Evolutionary conservation across 768 basidiomycete species (phyloP).

Genomic region (Lactifluus rugatus): DNA sequence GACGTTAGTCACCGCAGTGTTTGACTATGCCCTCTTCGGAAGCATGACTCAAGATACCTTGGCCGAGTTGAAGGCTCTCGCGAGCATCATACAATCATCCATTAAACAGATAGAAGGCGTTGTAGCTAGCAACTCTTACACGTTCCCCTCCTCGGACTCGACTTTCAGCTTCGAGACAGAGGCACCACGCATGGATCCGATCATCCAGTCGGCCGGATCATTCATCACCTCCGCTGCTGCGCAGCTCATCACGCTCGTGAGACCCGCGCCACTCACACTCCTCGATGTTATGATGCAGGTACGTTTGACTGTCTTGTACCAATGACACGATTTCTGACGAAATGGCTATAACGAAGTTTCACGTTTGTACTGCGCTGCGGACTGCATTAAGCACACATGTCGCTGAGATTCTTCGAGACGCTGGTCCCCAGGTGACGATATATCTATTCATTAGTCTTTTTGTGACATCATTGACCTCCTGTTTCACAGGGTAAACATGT

Average conservation of each 20-base stretch:
- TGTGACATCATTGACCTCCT: not conserved
- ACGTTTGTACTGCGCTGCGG: not conserved
- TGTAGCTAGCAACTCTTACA: not conserved
- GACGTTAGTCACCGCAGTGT: too few relatives aligned
- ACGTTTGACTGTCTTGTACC: not conserved
- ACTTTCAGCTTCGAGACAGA: not conserved
- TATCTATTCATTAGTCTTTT: not conserved
- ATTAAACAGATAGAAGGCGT: not conserved
- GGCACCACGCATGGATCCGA: not conserved
- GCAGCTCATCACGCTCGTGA: slow-evolving; percentile 3
- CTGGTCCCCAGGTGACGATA: slow-evolving; percentile 8
- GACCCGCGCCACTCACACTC: not conserved
- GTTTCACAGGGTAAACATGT: slow-evolving; percentile 24
- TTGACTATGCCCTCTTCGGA: too few relatives aligned
- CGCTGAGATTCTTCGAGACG: slow-evolving; percentile 17
- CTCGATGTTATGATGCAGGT: slow-evolving; percentile 1
- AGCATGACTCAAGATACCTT: not conserved
- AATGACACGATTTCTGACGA: not conserved
- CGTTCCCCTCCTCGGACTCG: not conserved
- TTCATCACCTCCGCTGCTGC: slow-evolving; percentile 3
- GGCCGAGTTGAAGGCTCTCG: slow-evolving; percentile 7
- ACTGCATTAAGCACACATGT: not conserved
- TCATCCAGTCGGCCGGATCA: not conserved
- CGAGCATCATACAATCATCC: not conserved
- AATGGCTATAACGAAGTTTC: not conserved